These are phyloP conservation scores for Dactylellina drechsleri DNA, from an alignment of 2,329 filamentous ascomycete genomes.

Conservation along the genomic window DNA sequence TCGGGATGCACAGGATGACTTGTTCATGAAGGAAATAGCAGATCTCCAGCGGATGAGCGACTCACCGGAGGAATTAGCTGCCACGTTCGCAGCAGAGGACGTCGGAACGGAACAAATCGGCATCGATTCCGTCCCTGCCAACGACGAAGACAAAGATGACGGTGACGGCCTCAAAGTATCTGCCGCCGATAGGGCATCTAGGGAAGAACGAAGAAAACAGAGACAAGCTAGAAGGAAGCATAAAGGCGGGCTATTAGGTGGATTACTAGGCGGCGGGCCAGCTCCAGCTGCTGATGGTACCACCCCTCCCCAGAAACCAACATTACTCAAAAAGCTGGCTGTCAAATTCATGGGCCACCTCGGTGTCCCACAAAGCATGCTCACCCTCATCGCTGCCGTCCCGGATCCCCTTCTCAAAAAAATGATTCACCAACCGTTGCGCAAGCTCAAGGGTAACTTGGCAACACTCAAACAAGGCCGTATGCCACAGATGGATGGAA, in stretches of 20 bases:
- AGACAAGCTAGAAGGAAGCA: not conserved
- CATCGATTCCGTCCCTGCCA: not conserved
- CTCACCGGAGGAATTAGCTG: not conserved
- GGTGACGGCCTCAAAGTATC: not conserved
- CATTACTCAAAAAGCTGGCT: conserved; percentile 30
- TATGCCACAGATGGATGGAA: conserved; percentile 20
- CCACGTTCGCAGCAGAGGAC: not conserved
- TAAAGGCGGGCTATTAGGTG: no score
- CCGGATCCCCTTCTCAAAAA: conserved; percentile 29
- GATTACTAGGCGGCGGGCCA: not conserved
- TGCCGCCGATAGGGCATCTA: not conserved
- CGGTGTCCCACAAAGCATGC: conserved; percentile 34
- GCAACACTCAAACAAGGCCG: conserved; percentile 17
- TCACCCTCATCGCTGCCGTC: conserved; percentile 38
- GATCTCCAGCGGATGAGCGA: conserved; percentile 10
- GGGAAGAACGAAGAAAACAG: conserved; percentile 2
- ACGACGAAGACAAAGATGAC: not conserved
- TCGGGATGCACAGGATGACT: not conserved
- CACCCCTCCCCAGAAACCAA: not conserved
- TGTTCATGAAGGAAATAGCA: conserved; percentile 10
- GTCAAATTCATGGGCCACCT: conserved; percentile 21
- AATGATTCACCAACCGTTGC: conserved; percentile 34
- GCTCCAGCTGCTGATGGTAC: not conserved
- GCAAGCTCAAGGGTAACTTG: conserved; percentile 17
- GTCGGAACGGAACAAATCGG: not conserved